These are phyloP conservation scores for Raphanus raphanistrum DNA, from an alignment of 345 rosid genomes.

Conservation along the genomic window DNA sequence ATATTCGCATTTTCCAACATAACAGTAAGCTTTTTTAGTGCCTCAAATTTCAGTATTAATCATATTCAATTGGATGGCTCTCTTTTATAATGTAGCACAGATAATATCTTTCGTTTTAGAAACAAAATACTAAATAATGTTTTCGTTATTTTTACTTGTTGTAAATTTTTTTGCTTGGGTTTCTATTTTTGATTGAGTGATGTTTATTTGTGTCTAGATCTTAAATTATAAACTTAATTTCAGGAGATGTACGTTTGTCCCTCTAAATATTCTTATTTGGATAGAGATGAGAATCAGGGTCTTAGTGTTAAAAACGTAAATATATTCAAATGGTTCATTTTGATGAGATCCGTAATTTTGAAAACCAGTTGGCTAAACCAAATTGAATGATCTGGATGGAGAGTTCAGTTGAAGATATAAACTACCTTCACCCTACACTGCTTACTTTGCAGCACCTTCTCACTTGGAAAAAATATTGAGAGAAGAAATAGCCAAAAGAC, in stretches of 20 bases:
- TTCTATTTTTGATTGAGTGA: not conserved
- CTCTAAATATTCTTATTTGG: not conserved
- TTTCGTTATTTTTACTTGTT: not conserved
- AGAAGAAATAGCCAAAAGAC: constrained; percentile 93
- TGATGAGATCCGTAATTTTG: not conserved
- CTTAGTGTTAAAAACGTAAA: not conserved
- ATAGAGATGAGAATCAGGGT: not conserved
- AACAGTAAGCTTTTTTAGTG: constrained; percentile 60
- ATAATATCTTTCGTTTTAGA: not conserved
- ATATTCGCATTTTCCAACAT: constrained; percentile 89
- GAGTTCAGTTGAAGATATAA: not conserved
- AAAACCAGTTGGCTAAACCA: not conserved
- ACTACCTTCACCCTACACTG: not conserved
- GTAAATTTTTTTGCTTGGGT: not conserved
- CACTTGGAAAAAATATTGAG: constrained; percentile 92
- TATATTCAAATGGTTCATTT: not conserved
- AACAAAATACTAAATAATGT: not conserved
- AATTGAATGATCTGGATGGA: not conserved
- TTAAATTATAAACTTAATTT: no score
- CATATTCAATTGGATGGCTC: not conserved
- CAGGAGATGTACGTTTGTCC: not conserved
- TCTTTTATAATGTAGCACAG: not conserved
- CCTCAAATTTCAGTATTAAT: not conserved
- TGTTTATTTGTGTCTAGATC: not conserved
- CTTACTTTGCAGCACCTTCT: constrained; percentile 63